Conservation (phyloP, 1,284 basidiomycete species). For the Hypsizygus ulmarius region DNA sequence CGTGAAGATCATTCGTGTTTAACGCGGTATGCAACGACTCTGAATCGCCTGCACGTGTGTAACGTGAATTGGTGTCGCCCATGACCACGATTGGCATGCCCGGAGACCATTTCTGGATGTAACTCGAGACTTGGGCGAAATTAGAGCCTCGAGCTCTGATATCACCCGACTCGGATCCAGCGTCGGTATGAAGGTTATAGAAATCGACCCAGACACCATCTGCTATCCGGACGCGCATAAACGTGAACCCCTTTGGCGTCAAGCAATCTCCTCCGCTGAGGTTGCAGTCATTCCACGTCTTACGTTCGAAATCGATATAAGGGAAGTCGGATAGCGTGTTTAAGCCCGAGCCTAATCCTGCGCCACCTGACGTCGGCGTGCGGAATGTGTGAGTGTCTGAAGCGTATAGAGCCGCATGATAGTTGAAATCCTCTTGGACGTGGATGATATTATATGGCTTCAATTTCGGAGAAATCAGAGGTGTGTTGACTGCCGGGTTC, state of each 20-base stretch:
- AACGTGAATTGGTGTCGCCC: slow-evolving; percentile 38
- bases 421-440: slow-evolving; percentile 42
- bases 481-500: slow-evolving; percentile 30
- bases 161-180: slow-evolving; percentile 32
- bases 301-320: slow-evolving; percentile 31
- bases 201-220: slow-evolving; percentile 35
- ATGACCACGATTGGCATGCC: slow-evolving; percentile 37
- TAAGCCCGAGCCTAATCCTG: slow-evolving; percentile 34
- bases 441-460: slow-evolving; percentile 34
- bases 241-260: slow-evolving; percentile 39
- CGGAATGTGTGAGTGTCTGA: slow-evolving; percentile 34
- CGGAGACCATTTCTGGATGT: slow-evolving; percentile 27
- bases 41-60: slow-evolving; percentile 26
- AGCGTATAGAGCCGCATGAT: slow-evolving; percentile 34
- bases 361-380: slow-evolving; percentile 36
- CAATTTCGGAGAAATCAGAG: slow-evolving; percentile 31
- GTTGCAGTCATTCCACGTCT: slow-evolving; percentile 36
- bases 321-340: slow-evolving; percentile 37
- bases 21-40: slow-evolving; percentile 16
- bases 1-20: slow-evolving; percentile 11
- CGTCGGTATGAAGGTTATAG: slow-evolving; percentile 39
- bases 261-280: slow-evolving; percentile 34
- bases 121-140: slow-evolving; percentile 31
- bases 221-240: slow-evolving; percentile 29
- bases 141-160: slow-evolving; percentile 31